phyloP scores from a whole-genome alignment of 495 filamentous ascomycete species.

The Friedmanniomyces simplex region DNA sequence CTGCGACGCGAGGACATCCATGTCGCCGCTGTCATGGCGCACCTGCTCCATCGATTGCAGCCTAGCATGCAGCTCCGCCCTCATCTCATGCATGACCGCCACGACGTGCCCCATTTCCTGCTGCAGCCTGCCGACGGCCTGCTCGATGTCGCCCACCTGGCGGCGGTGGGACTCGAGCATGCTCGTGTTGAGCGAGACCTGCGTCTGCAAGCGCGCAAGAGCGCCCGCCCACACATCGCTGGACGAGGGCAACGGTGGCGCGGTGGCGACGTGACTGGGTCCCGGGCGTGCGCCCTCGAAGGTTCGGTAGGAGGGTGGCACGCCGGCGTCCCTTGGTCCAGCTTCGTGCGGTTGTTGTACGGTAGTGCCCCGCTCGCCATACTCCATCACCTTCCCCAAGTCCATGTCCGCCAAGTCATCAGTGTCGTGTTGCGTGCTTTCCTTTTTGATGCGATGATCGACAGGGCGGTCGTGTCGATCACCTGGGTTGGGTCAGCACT shows the following conservation, averaged over 20 bases:
- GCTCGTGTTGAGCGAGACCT: conserved; percentile 27
- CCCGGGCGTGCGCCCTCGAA: background rate
- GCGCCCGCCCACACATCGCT: conserved; percentile 18
- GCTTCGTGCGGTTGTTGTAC: background rate
- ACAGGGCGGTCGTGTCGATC: background rate
- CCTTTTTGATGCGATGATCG: background rate
- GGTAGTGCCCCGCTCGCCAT: background rate
- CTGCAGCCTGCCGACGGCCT: conserved; percentile 22
- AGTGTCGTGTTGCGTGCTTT: background rate
- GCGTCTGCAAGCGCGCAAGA: conserved; percentile 29
- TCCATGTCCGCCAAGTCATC: conserved; percentile 4
- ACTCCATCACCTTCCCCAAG: conserved; percentile 1
- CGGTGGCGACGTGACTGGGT: background rate
- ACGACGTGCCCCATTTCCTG: conserved; percentile 24
- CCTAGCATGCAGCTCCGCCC: conserved; percentile 7
- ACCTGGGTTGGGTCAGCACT: background rate
- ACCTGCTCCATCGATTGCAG: background rate
- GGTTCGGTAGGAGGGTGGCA: background rate
- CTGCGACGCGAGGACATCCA: conserved; percentile 25
- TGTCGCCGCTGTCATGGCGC: conserved; percentile 8
- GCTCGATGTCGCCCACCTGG: conserved; percentile 20
- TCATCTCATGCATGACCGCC: conserved; percentile 20
- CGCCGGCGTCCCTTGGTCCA: background rate
- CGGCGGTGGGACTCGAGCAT: conserved; percentile 23
- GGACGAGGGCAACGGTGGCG: background rate